Evolutionary conservation across 2,329 filamentous ascomycete genomes (phyloP).

Genomic region (Arachnopeziza araneosa): DNA sequence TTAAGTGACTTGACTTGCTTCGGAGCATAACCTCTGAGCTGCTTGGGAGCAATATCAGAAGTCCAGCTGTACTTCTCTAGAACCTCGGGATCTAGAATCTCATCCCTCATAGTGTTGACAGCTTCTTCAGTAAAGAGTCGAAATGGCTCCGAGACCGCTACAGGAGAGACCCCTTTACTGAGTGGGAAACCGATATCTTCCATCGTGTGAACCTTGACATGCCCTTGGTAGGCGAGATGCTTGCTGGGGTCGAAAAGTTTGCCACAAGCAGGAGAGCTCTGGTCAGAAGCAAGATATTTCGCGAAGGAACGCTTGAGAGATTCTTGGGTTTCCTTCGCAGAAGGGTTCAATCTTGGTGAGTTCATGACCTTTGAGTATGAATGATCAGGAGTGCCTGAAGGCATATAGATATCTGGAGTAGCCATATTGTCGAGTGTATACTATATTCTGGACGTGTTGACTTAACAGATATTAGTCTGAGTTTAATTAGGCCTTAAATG

Average conservation of each 20-base stretch:
- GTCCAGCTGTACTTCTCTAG: slow-evolving; percentile 51
- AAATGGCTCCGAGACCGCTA: slow-evolving; percentile 62
- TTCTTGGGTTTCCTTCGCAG: slow-evolving; percentile 26
- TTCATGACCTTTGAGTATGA: slow-evolving; percentile 22
- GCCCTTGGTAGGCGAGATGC: slow-evolving; percentile 49
- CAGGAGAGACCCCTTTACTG: slow-evolving; percentile 52
- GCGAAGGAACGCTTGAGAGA: slow-evolving; percentile 29
- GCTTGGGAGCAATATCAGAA: slow-evolving; percentile 52
- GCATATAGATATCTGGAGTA: slow-evolving; percentile 20
- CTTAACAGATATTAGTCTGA: background rate
- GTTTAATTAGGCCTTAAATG: background rate
- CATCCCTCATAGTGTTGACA: slow-evolving; percentile 54
- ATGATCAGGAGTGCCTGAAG: slow-evolving; percentile 21
- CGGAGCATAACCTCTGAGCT: slow-evolving; percentile 49
- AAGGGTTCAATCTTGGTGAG: slow-evolving; percentile 21
- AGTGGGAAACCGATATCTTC: slow-evolving; percentile 52
- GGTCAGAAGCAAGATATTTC: slow-evolving; percentile 28
- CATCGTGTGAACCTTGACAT: slow-evolving; percentile 52
- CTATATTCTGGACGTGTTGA: background rate
- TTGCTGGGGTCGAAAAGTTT: slow-evolving; percentile 46
- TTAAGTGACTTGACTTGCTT: slow-evolving; percentile 39
- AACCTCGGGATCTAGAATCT: slow-evolving; percentile 54
- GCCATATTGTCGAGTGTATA: slow-evolving; percentile 18
- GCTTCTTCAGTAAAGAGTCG: slow-evolving; percentile 57
- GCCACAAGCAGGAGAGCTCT: slow-evolving; percentile 20